phyloP scores from a whole-genome alignment of 2,329 filamentous ascomycete genomes.

The Nemania abortiva region DNA sequence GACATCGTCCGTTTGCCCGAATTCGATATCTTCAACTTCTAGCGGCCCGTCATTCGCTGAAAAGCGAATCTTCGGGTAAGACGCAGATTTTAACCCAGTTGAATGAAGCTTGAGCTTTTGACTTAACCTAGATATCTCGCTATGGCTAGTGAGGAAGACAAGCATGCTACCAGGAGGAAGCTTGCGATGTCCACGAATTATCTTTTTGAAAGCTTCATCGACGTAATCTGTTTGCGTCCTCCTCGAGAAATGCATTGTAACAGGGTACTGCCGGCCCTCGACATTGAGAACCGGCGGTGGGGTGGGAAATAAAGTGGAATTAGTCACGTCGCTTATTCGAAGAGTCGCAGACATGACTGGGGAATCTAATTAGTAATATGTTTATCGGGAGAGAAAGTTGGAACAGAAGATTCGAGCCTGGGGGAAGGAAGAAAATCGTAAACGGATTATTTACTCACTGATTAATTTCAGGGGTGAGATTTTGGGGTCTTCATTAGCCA shows the following conservation, averaged over 20 bases:
- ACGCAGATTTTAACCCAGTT: conserved; percentile 67
- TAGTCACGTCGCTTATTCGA: conserved; percentile 90
- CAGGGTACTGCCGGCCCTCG: conserved; percentile 91
- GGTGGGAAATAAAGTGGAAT: conserved; percentile 79
- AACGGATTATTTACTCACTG: conserved; percentile 53
- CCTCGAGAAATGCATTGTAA: conserved; percentile 89
- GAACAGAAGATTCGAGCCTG: neutral
- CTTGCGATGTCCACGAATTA: conserved; percentile 88
- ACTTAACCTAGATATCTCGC: conserved; percentile 87
- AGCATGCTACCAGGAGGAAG: conserved; percentile 91
- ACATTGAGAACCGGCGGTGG: conserved; percentile 88
- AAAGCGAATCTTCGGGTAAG: conserved; percentile 77
- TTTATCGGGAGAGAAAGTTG: neutral
- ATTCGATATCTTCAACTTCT: conserved; percentile 88
- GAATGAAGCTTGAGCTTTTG: conserved; percentile 79
- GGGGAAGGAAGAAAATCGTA: neutral
- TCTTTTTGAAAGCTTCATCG: conserved; percentile 89
- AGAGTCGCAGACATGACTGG: conserved; percentile 93
- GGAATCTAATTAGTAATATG: conserved; percentile 11
- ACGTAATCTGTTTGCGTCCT: conserved; percentile 88
- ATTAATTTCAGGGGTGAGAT: conserved; percentile 88
- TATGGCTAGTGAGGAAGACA: conserved; percentile 93
- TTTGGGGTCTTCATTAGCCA: conserved; percentile 77
- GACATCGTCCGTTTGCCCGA: conserved; percentile 78
- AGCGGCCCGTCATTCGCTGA: conserved; percentile 81